A percentile compares a stretch with the other conserved stretches of the same genome.
phyloP scores from a whole-genome alignment of 352 stramenopile genomes.

The Phytophthora pisi region DNA sequence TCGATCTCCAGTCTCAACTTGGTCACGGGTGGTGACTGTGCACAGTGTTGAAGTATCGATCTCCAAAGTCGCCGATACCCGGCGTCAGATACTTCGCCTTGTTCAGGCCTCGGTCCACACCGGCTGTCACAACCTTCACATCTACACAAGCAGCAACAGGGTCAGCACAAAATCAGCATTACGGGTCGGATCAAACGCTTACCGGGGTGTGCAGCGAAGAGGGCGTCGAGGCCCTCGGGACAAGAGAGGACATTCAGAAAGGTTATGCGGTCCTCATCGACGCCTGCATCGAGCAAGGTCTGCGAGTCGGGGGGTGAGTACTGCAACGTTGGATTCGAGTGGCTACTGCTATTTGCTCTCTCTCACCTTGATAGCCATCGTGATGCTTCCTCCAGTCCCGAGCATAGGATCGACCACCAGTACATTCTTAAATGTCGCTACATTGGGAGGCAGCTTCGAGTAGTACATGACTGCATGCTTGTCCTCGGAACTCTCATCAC shows the following conservation, averaged over 20 bases:
- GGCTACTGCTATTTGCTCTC: neutral
- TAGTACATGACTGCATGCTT: conserved; percentile 93
- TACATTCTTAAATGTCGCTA: conserved; percentile 78
- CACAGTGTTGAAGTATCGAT: conserved; percentile 85
- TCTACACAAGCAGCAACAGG: conserved; percentile 29
- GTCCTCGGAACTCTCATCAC: conserved; percentile 88
- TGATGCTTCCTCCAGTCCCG: conserved; percentile 89
- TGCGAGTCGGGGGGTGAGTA: conserved; percentile 17
- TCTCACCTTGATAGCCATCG: conserved; percentile 87
- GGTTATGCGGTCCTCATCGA: conserved; percentile 89
- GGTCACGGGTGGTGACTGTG: no score
- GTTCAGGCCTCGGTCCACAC: conserved; percentile 86
- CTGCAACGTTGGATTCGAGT: neutral
- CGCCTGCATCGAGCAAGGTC: conserved; percentile 80
- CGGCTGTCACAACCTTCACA: conserved; percentile 72
- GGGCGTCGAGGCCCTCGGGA: conserved; percentile 83
- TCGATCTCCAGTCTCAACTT: no score
- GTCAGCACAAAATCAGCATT: neutral
- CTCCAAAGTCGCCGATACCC: conserved; percentile 95
- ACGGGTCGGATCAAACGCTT: neutral
- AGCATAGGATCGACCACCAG: conserved; percentile 97
- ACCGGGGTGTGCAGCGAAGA: conserved; percentile 77
- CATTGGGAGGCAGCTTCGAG: conserved; percentile 90
- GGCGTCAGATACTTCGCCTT: conserved; percentile 94
- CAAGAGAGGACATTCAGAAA: conserved; percentile 96